These are phyloP conservation scores for Graphilbum fragrans DNA, from an alignment of 2,329 filamentous ascomycete species.

Conservation along the genomic window DNA sequence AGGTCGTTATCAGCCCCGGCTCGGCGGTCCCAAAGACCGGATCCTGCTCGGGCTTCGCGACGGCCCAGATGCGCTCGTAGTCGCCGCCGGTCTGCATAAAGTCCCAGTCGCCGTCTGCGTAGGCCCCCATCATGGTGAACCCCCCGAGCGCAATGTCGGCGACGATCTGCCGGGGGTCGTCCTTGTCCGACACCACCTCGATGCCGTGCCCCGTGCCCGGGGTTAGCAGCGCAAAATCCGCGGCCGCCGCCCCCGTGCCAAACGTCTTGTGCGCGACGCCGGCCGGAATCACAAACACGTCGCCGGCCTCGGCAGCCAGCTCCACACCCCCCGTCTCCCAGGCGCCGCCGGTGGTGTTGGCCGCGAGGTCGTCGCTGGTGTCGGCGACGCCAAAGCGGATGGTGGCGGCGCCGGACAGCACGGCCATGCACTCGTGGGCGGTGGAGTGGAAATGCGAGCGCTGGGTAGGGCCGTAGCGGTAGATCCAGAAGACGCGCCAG, in stretches of 20 bases:
- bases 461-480: conserved; percentile 3
- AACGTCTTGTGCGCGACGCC: conserved; percentile 3
- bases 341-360: background rate
- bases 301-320: background rate
- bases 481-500: conserved; percentile 1
- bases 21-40: too few species aligned
- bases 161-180: too few species aligned
- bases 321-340: background rate
- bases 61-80: too few species aligned
- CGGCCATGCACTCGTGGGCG: conserved; percentile 4
- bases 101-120: too few species aligned
- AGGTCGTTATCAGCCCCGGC: too few species aligned
- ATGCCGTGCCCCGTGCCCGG: too few species aligned
- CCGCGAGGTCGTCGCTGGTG: background rate
- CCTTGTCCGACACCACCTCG: too few species aligned
- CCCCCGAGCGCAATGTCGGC: too few species aligned
- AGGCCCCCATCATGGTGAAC: too few species aligned
- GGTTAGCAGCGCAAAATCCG: too few species aligned
- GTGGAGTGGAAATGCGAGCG: background rate
- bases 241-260: background rate
- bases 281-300: conserved; percentile 2
- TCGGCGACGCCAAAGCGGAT: conserved; percentile 2
- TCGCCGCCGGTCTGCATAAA: too few species aligned
- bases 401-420: conserved; percentile 1
- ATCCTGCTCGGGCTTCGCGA: too few species aligned